phyloP scores from a whole-genome alignment of 805 yeast genomes.

The Huiozyma sinensis region DNA sequence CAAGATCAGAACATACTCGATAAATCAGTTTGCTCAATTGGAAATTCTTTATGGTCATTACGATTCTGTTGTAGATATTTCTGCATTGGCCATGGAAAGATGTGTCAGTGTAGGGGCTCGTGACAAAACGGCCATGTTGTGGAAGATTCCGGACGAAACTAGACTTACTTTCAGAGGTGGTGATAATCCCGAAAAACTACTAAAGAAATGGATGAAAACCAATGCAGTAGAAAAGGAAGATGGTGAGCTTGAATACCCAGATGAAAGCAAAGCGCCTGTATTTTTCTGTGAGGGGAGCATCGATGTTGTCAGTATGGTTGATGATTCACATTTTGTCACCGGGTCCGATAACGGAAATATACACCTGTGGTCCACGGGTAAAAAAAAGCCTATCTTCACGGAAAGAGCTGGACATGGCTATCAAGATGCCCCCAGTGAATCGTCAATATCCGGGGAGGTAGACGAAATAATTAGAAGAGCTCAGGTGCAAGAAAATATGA shows the following conservation, averaged over 20 bases:
- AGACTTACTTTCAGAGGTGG: slow-evolving; percentile 91
- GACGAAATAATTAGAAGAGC: slow-evolving; percentile 26
- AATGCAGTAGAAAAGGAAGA: slow-evolving; percentile 23
- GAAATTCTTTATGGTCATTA: slow-evolving; percentile 94
- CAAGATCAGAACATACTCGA: slow-evolving; percentile 75
- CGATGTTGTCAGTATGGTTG: slow-evolving; percentile 83
- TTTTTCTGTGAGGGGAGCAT: slow-evolving; percentile 74
- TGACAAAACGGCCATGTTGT: slow-evolving; percentile 88
- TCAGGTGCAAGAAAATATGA: slow-evolving; percentile 46
- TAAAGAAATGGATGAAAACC: slow-evolving; percentile 29
- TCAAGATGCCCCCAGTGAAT: slow-evolving; percentile 37
- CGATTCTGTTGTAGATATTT: slow-evolving; percentile 72
- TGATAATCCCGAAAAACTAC: slow-evolving; percentile 41
- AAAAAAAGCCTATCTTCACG: slow-evolving; percentile 75
- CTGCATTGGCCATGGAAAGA: slow-evolving; percentile 75
- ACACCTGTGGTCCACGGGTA: slow-evolving; percentile 80
- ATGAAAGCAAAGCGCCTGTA: slow-evolving; percentile 26
- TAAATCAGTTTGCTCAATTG: slow-evolving; percentile 77
- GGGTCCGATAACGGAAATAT: slow-evolving; percentile 92
- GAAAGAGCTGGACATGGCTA: slow-evolving; percentile 71
- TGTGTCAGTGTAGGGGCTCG: slow-evolving; percentile 94
- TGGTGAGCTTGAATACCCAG: slow-evolving; percentile 23
- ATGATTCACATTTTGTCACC: slow-evolving; percentile 85
- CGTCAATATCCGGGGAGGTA: slow-evolving; percentile 45
- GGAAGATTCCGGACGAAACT: slow-evolving; percentile 95